These are phyloP conservation scores for Fraxinus excelsior DNA, from an alignment of 257 asterid genomes.

Conservation along the genomic window DNA sequence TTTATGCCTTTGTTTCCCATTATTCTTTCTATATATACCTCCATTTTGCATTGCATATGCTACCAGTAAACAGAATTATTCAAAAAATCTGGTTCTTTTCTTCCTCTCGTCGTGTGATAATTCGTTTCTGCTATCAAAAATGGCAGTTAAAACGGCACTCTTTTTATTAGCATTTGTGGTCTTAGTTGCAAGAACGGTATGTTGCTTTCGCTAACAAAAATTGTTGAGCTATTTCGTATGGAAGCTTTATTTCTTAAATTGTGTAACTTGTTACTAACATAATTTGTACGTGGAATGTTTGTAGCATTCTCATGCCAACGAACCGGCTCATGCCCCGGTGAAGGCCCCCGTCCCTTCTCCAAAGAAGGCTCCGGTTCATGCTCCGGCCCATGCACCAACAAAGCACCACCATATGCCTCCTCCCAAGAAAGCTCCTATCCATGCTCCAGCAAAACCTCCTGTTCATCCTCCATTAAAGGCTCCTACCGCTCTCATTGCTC, in stretches of 20 bases:
- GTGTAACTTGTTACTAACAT: no score
- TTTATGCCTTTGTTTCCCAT: constrained; percentile 24
- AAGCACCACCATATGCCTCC: constrained; percentile 9
- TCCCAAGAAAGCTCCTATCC: constrained; percentile 3
- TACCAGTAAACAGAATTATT: not conserved
- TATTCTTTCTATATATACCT: constrained; percentile 25
- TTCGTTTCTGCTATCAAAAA: constrained; percentile 10
- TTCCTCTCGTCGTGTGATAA: not conserved
- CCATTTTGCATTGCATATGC: not conserved
- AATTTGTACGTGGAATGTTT: not conserved
- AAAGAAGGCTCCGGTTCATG: constrained; percentile 17
- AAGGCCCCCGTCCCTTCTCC: not conserved
- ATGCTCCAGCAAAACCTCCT: constrained; percentile 22
- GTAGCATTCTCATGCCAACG: constrained; percentile 17
- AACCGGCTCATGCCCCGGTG: constrained; percentile 19
- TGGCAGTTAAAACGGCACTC: constrained; percentile 32
- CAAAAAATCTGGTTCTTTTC: not conserved
- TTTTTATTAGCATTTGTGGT: constrained; percentile 25
- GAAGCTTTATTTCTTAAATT: no score
- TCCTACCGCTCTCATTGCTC: constrained; percentile 4
- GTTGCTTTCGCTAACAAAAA: not conserved
- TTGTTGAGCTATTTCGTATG: no score
- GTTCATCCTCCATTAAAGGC: no score
- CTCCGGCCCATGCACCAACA: not conserved
- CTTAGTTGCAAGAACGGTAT: constrained; percentile 27